Conservation (phyloP, 345 rosid genomes). For the Pistacia atlantica region DNA sequence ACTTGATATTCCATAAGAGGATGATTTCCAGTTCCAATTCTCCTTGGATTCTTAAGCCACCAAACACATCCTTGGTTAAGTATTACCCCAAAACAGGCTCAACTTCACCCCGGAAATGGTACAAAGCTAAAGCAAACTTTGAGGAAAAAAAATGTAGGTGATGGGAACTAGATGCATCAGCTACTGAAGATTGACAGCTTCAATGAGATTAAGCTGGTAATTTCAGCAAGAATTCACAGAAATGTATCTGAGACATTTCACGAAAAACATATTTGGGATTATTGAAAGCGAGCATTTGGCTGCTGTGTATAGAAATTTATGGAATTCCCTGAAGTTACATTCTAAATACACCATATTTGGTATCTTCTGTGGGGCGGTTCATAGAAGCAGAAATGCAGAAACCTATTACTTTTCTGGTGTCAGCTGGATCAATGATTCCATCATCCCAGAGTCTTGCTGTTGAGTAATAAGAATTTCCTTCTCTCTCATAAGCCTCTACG, state of each 20-base stretch:
- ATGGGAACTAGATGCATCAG: neutral
- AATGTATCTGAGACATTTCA: neutral
- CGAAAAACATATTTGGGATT: neutral
- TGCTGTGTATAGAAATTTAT: neutral
- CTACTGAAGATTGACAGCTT: neutral
- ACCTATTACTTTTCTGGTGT: slow-evolving; percentile 70
- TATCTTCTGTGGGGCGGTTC: slow-evolving; percentile 62
- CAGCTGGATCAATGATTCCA: slow-evolving; percentile 92
- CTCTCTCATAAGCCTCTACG: slow-evolving; percentile 75
- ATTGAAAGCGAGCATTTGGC: slow-evolving; percentile 4
- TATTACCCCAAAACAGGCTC: neutral
- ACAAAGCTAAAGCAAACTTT: neutral
- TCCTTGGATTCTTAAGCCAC: too few species aligned
- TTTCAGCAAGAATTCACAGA: neutral
- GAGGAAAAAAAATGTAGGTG: neutral
- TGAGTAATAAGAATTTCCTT: slow-evolving; percentile 81
- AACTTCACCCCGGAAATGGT: neutral
- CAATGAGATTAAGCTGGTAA: neutral
- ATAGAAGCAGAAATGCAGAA: slow-evolving; percentile 71
- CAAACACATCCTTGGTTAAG: too few species aligned
- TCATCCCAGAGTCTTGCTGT: slow-evolving; percentile 98
- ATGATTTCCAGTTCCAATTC: too few species aligned
- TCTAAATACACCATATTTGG: slow-evolving; percentile 84
- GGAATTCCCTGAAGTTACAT: slow-evolving; percentile 48
- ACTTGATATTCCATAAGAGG: too few species aligned